Conservation (phyloP, 805 yeast genomes). For the Monosporozyma siamensis region DNA sequence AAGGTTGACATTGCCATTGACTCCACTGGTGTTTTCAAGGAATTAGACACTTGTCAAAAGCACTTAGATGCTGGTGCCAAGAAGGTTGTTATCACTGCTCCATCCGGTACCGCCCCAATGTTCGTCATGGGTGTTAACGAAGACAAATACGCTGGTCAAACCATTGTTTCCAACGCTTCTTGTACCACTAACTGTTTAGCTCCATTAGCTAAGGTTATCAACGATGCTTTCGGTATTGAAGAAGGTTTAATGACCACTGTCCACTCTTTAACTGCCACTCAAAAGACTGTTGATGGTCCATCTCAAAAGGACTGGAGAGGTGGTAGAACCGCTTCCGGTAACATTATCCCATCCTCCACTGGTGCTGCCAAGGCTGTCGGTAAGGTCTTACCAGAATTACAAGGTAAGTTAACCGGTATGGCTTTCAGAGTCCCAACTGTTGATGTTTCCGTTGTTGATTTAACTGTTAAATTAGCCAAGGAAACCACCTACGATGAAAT, state of each 20-base stretch:
- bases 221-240: constrained; percentile 57
- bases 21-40: constrained; percentile 68
- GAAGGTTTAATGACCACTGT: constrained; percentile 73
- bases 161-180: constrained; percentile 60
- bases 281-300: constrained; percentile 69
- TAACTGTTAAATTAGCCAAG: constrained; percentile 53
- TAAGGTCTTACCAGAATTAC: constrained; percentile 61
- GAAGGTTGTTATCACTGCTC: constrained; percentile 65
- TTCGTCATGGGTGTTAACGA: constrained; percentile 64
- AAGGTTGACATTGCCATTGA: constrained; percentile 58
- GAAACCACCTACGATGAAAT: constrained; percentile 56
- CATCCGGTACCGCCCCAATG: constrained; percentile 65
- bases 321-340: constrained; percentile 69
- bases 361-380: constrained; percentile 76
- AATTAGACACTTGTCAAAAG: constrained; percentile 53
- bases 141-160: constrained; percentile 47
- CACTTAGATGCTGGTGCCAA: constrained; percentile 68
- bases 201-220: constrained; percentile 60
- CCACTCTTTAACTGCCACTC: constrained; percentile 64
- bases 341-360: constrained; percentile 66
- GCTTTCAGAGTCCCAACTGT: constrained; percentile 67
- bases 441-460: constrained; percentile 64
- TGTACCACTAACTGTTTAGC: constrained; percentile 72
- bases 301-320: constrained; percentile 77
- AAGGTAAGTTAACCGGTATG: constrained; percentile 68